phyloP scores from a whole-genome alignment of 345 rosid genomes.

The Melastoma malabathricum region DNA sequence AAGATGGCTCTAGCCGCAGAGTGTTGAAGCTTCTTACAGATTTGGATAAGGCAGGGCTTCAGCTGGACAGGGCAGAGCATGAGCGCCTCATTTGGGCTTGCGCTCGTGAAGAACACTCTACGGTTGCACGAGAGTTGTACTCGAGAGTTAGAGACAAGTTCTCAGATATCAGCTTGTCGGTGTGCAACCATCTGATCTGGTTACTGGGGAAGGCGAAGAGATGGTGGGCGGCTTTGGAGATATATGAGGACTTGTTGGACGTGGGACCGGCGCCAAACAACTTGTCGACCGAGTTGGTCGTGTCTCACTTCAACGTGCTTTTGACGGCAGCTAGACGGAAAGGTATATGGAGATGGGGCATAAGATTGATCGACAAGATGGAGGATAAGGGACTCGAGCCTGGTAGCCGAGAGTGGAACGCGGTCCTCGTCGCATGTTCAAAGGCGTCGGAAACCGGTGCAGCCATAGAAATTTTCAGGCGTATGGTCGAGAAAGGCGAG shows the following conservation, averaged over 20 bases:
- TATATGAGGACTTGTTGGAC: constrained; percentile 82
- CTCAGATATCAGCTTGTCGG: constrained; percentile 58
- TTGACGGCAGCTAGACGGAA: constrained; percentile 60
- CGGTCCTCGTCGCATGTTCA: constrained; percentile 86
- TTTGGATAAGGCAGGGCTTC: constrained; percentile 55
- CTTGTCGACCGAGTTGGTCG: constrained; percentile 51
- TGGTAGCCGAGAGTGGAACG: constrained; percentile 65
- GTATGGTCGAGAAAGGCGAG: constrained; percentile 81
- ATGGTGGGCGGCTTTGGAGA: constrained; percentile 97
- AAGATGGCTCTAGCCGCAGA: constrained; percentile 30
- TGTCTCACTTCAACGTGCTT: constrained; percentile 65
- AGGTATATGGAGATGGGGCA: constrained; percentile 91
- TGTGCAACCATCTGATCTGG: constrained; percentile 93
- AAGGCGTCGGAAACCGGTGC: constrained; percentile 73
- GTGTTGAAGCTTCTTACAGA: constrained; percentile 54
- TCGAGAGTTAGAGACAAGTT: constrained; percentile 48
- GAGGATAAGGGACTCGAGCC: constrained; percentile 81
- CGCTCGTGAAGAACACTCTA: constrained; percentile 57
- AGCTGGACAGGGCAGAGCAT: constrained; percentile 40
- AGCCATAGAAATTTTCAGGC: constrained; percentile 63
- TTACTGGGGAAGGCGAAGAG: constrained; percentile 87
- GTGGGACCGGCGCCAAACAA: constrained; percentile 77
- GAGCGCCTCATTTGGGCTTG: constrained; percentile 93
- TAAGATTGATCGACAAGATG: constrained; percentile 70
- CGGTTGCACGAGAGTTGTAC: constrained; percentile 66